Conservation (phyloP, 352 stramenopile species). For the Globisporangium splendens region DNA sequence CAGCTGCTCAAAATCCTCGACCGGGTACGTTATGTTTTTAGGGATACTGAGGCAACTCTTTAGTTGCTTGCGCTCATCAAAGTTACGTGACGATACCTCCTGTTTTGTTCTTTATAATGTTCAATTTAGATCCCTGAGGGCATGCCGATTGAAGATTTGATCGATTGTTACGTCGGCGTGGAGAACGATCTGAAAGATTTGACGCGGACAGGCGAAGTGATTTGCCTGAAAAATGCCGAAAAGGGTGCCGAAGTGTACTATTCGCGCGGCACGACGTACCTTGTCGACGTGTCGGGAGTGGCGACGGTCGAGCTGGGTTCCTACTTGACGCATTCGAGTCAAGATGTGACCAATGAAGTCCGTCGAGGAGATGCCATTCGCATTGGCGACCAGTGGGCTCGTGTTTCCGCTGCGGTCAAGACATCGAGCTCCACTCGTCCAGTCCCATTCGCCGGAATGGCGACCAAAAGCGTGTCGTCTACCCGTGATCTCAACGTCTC, state of each 20-base stretch:
- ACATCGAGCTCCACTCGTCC: constrained; percentile 64
- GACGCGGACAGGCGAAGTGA: constrained; percentile 70
- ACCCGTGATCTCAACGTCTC: constrained; percentile 74
- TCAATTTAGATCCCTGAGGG: constrained; percentile 63
- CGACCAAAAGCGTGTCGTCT: constrained; percentile 76
- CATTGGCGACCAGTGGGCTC: constrained; percentile 80
- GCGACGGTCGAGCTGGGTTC: constrained; percentile 71
- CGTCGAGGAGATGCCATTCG: constrained; percentile 70
- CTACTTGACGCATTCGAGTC: constrained; percentile 57
- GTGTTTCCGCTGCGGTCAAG: constrained; percentile 74
- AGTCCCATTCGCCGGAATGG: constrained; percentile 61
- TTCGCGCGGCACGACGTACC: constrained; percentile 52
- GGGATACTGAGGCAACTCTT: no score
- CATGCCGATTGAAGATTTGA: constrained; percentile 79
- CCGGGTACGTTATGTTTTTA: constrained; percentile 31
- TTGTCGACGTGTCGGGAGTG: constrained; percentile 72
- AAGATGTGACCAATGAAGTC: constrained; percentile 68
- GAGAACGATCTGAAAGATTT: constrained; percentile 78
- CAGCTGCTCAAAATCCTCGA: constrained; percentile 80
- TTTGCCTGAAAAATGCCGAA: constrained; percentile 83
- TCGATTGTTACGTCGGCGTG: constrained; percentile 78
- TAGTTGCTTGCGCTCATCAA: no score
- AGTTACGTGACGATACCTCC: not conserved
- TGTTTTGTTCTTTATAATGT: not conserved
- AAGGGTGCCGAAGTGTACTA: constrained; percentile 80